phyloP scores from a whole-genome alignment of 345 rosid species.

The Luvunga scandens region DNA sequence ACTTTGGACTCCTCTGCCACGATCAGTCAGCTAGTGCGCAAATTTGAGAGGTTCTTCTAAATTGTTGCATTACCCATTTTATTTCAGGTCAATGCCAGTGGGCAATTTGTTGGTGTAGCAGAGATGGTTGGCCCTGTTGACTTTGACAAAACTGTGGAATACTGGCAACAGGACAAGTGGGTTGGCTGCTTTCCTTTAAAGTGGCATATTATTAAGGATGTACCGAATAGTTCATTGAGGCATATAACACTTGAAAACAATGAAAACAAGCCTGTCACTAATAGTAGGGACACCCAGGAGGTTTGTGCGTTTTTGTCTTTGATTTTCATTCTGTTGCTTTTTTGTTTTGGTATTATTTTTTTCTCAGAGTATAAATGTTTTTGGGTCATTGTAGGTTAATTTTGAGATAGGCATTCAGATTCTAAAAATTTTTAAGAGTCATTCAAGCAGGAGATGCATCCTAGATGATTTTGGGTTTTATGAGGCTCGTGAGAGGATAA shows the following conservation, averaged over 20 bases:
- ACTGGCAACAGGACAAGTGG: constrained; percentile 92
- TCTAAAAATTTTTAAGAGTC: constrained; percentile 49
- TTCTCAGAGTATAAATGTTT: neutral
- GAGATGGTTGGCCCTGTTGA: constrained; percentile 79
- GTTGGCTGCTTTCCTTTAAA: constrained; percentile 74
- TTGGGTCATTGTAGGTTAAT: constrained; percentile 37
- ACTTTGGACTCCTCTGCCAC: neutral
- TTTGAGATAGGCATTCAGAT: constrained; percentile 50
- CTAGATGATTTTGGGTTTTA: constrained; percentile 64
- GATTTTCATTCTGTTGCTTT: neutral
- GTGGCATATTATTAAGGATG: constrained; percentile 80
- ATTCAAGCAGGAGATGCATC: constrained; percentile 48
- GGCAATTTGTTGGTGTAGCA: constrained; percentile 79
- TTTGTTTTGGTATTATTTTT: neutral
- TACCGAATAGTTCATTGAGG: constrained; percentile 64
- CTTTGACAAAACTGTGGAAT: constrained; percentile 60
- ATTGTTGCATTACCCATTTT: neutral
- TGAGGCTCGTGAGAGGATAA: constrained; percentile 44
- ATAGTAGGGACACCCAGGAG: constrained; percentile 89
- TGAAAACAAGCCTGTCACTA: constrained; percentile 80
- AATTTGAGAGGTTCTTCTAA: constrained; percentile 4
- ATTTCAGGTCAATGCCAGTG: constrained; percentile 80
- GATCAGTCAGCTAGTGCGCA: neutral
- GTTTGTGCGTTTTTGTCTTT: constrained; percentile 28
- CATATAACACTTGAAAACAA: constrained; percentile 65